Base-by-base conservation (phyloP, 768 basidiomycete genomes). In the Jaapia argillacea region DNA sequence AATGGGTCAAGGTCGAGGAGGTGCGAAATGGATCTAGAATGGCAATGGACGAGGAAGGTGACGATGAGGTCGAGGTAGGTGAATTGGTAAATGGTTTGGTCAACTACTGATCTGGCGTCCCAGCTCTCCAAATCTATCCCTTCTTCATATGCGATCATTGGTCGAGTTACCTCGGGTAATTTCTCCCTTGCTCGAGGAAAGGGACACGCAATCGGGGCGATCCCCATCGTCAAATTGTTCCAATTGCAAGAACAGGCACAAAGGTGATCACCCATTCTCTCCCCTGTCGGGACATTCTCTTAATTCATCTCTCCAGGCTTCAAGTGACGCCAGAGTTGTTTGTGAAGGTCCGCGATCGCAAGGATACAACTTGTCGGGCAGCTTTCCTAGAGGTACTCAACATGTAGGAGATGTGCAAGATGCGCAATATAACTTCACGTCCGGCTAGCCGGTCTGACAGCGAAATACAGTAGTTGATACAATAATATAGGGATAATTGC, bases 131-230 rank as follows among this genome's bases (percentile, higher is more conserved):
- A 69, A 46, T 48, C 59, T 4, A 57, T 62, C 5, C 68, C 78
- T 4, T 52, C 64, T 1, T 55, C 67, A 38, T 57, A 64, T 3
- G 55, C 62, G 3, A 69, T 86, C 21, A 76, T 94, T 42, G 93
- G 94, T 1, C 87, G 85, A 53, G 70, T 91, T 16, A 89, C 90
- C 0, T 81, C 85, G 2, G 93, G 92, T 0, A 80, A 79, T 47
- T 84, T 75, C 56, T 93, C 92, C 1, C 70, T 97, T 5, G 71
- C 78, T 0, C 73, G 79, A 23, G 93, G 93, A 0, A 64, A 74
- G 46, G 91, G 88, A 0, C 77, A 77, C 52, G 92, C 77, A 2
- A 69, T 96, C 10, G 94, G 81, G 14, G 77, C 81, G 0, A 61
- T 97, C 14, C 66, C 86, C 3, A 55, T 92, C 10, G 53, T 58